phyloP scores from a whole-genome alignment of 306 rosid species.

The Cicer yamashitae region DNA sequence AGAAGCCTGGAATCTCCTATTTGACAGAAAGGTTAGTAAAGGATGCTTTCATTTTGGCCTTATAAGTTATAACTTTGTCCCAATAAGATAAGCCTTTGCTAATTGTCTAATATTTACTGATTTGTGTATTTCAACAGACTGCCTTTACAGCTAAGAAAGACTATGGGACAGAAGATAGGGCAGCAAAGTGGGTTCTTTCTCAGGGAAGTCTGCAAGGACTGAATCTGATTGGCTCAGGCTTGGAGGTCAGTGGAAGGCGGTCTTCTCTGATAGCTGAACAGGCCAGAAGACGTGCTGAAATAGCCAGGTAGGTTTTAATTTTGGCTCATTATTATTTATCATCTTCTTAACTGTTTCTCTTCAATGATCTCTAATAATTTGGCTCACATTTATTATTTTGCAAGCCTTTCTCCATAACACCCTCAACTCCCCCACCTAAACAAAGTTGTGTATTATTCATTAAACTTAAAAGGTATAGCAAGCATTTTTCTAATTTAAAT shows the following conservation, averaged over 20 bases:
- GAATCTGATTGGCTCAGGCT: slow-evolving; percentile 41
- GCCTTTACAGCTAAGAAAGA: slow-evolving; percentile 79
- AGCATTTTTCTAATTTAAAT: slow-evolving; percentile 25
- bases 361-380: slow-evolving; percentile 17
- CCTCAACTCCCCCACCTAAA: not conserved
- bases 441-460: slow-evolving; percentile 11
- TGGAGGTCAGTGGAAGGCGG: slow-evolving; percentile 43
- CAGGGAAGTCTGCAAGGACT: slow-evolving; percentile 80
- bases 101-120: slow-evolving; percentile 20
- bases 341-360: not conserved
- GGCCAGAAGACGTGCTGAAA: slow-evolving; percentile 74
- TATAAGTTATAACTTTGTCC: not conserved
- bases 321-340: not conserved
- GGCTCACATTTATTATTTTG: slow-evolving; percentile 3
- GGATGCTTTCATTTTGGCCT: not conserved
- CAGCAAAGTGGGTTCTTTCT: slow-evolving; percentile 75
- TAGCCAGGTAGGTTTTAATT: slow-evolving; percentile 57
- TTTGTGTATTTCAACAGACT: slow-evolving; percentile 63
- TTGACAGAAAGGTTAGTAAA: slow-evolving; percentile 70
- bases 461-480: slow-evolving; percentile 3
- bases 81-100: slow-evolving; percentile 2
- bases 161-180: slow-evolving; percentile 78
- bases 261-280: slow-evolving; percentile 72
- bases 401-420: not conserved
- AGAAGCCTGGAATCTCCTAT: slow-evolving; percentile 81